Evolutionary conservation across 495 filamentous ascomycete genomes (phyloP).

Genomic region (Trichoderma erinaceum): DNA sequence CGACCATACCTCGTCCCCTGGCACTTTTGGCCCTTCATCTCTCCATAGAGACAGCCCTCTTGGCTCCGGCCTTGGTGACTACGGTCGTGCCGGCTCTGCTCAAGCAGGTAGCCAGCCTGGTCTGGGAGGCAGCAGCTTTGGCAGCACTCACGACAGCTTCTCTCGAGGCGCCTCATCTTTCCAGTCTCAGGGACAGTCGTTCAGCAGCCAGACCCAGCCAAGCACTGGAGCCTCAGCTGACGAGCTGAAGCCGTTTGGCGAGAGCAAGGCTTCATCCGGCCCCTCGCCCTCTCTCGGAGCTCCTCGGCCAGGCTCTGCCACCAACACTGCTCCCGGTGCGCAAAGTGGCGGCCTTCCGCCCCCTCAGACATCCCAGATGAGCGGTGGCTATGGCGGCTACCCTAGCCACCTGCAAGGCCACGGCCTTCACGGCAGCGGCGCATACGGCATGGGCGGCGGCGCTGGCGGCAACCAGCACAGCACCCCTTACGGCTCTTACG

Average conservation of each 20-base stretch:
- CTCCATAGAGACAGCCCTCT: constrained; percentile 58
- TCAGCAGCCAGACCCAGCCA: constrained; percentile 55
- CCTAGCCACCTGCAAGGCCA: constrained; percentile 62
- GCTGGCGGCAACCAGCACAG: constrained; percentile 61
- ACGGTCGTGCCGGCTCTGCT: constrained; percentile 66
- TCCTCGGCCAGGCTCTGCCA: constrained; percentile 79
- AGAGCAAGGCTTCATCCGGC: constrained; percentile 60
- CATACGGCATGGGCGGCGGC: constrained; percentile 60
- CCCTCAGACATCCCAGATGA: constrained; percentile 56
- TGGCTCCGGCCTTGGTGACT: constrained; percentile 56
- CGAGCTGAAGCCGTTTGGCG: constrained; percentile 67
- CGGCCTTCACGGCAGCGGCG: constrained; percentile 53
- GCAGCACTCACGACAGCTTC: constrained; percentile 72
- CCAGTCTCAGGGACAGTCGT: constrained; percentile 60
- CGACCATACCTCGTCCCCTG: constrained; percentile 73
- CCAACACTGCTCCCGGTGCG: constrained; percentile 57
- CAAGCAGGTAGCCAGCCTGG: constrained; percentile 66
- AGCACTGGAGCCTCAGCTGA: constrained; percentile 45
- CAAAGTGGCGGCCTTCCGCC: constrained; percentile 68
- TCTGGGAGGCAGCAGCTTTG: constrained; percentile 57
- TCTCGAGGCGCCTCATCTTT: constrained; percentile 57
- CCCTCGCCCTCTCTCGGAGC: constrained; percentile 81
- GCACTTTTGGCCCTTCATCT: constrained; percentile 65
- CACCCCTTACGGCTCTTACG: constrained; percentile 50
- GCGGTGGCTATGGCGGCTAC: constrained; percentile 64